Evolutionary conservation across 352 stramenopile genomes (phyloP), one percentile per base, ranked within the genome.

Genomic region (Phytophthora cajani): DNA sequence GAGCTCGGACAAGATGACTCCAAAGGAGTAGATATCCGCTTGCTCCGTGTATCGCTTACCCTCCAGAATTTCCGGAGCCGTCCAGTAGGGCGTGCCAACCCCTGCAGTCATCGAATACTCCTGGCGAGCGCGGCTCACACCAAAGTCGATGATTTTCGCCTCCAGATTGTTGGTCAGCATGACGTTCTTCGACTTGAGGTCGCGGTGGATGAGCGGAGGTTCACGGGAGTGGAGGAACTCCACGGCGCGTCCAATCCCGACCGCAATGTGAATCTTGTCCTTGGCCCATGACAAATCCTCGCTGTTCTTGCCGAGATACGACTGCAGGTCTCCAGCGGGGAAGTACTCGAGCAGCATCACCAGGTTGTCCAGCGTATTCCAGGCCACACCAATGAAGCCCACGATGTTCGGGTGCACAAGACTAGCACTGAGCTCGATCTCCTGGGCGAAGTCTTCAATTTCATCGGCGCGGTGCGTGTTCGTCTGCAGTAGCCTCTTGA

Each of bases 131-230:
- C 59, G 63, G 40, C 42, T 66, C 17, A 65, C 67, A 30, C 64
- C 65, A 65, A 85, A 80, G 47, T 85, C 74, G n/a, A 73, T 77
- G 1, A 88, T 58, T 46, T 88, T 85, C 25, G 93, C 72, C 30
- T 91, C 74, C 2, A 90, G 79, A 3, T 73, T 47, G 17, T 64
- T 79, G 19, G 90, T 87, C 49, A 96, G 69, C 33, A 95, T 72
- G n/a, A 95, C 75, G 23, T 33, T 86, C 11, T 79, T 72, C 1
- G 73, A 74, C 52, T 82, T 65, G 38, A 75, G 12, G 47, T 76
- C 52, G 44, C 78, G 69, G 66, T 75, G 56, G 19, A 71, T 51
- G 7, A 51, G n/a, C 23, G 44, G 44, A 27, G 23, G 62, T 96
- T 95, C 58, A 14, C 38, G 38, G 16, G 38, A 5, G 38, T 46